Percentiles rank a stretch among this genome's conserved stretches.
phyloP scores from a whole-genome alignment of 2,329 filamentous ascomycete genomes.

The Diplodia scrobiculata region DNA sequence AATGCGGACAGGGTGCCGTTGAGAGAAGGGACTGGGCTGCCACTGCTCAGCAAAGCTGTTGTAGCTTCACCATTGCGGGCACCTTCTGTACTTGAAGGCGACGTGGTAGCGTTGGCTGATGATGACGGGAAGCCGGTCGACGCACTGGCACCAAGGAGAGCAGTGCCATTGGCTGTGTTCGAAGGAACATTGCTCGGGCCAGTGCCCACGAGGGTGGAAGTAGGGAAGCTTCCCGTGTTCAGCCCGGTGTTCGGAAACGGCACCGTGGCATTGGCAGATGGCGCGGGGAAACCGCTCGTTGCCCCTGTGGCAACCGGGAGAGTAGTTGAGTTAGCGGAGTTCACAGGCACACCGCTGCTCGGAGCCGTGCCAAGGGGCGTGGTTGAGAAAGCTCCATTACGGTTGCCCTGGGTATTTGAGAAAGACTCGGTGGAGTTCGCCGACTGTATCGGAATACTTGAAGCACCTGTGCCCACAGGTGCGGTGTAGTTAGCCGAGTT shows the following conservation, averaged over 20 bases:
- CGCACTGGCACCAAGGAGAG: background rate
- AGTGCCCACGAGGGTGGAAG: background rate
- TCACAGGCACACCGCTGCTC: constrained; percentile 16
- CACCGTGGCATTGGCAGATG: constrained; percentile 31
- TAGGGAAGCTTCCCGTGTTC: background rate
- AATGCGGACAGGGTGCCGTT: constrained; percentile 12
- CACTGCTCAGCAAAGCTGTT: background rate
- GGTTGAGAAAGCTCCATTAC: background rate
- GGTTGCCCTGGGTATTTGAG: constrained; percentile 23
- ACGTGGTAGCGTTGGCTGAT: constrained; percentile 1
- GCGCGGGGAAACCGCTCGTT: constrained; percentile 31
- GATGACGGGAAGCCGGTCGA: background rate
- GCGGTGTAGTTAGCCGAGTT: constrained; percentile 31
- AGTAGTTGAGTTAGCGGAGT: constrained; percentile 30
- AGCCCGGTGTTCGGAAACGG: constrained; percentile 29
- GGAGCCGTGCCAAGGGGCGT: background rate
- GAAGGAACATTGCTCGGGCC: background rate
- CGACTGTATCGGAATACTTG: constrained; percentile 31
- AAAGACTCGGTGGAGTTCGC: constrained; percentile 31
- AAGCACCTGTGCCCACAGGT: constrained; percentile 10
- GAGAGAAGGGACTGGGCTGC: background rate
- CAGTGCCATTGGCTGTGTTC: constrained; percentile 7
- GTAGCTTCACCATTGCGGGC: background rate
- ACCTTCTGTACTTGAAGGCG: background rate
- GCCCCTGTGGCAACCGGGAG: background rate